These are phyloP conservation scores for Solanum medicagineum DNA, from an alignment of 257 asterid species.

Conservation along the genomic window DNA sequence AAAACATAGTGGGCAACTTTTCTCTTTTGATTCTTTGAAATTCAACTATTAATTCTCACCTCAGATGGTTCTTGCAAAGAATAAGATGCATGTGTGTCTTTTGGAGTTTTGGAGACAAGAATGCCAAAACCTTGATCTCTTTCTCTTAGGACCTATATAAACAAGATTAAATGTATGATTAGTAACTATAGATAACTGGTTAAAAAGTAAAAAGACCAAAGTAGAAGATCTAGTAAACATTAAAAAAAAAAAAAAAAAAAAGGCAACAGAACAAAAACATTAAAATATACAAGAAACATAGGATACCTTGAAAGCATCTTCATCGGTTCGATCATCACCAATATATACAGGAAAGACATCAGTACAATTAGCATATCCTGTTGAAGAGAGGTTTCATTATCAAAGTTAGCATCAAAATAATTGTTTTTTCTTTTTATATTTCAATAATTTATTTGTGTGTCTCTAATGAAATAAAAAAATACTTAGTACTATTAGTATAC, in stretches of 20 bases:
- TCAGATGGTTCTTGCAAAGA: slow-evolving; percentile 85
- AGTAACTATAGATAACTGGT: neutral
- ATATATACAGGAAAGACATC: slow-evolving; percentile 82
- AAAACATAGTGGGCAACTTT: neutral
- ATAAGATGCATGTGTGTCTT: slow-evolving; percentile 73
- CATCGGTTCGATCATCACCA: slow-evolving; percentile 88
- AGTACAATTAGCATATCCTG: slow-evolving; percentile 37
- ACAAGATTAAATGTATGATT: neutral
- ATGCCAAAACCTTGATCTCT: slow-evolving; percentile 88
- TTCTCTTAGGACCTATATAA: slow-evolving; percentile 48
- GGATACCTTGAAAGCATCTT: slow-evolving; percentile 85
- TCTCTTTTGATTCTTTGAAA: too few relatives aligned
- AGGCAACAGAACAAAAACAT: neutral
- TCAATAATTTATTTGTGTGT: neutral
- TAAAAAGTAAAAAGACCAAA: neutral
- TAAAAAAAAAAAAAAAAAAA: neutral
- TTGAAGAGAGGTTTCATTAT: neutral
- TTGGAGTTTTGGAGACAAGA: slow-evolving; percentile 73
- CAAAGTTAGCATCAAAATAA: neutral
- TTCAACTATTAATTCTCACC: slow-evolving; percentile 16
- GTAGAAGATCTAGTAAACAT: neutral
- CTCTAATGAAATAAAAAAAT: neutral
- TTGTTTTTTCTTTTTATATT: neutral
- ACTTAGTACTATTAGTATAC: neutral
- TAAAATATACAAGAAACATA: neutral